These are phyloP conservation scores for Hygrophoropsis aurantiaca DNA, from an alignment of 768 basidiomycete genomes.

Conservation along the genomic window DNA sequence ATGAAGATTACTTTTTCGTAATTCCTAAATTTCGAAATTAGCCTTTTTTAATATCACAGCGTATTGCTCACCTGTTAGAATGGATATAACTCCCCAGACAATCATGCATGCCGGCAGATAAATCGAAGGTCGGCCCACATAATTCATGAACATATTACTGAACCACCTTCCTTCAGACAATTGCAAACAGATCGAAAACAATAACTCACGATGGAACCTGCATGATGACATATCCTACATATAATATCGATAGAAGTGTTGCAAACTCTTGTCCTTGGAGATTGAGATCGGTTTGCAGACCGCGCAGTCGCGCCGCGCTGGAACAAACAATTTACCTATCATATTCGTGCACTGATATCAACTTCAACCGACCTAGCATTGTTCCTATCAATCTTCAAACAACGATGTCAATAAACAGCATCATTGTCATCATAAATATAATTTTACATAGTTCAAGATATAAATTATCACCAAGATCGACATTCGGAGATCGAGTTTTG, in stretches of 20 bases:
- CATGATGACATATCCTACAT: conserved; percentile 70
- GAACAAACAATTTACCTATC: not conserved
- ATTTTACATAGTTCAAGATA: conserved; percentile 19
- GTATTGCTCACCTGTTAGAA: conserved; percentile 40
- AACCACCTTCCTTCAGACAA: not conserved
- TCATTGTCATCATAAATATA: not conserved
- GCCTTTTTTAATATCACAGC: conserved; percentile 5
- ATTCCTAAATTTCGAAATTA: conserved; percentile 26
- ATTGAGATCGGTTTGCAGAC: conserved; percentile 62
- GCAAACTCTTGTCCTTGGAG: conserved; percentile 59
- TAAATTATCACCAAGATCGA: conserved; percentile 20
- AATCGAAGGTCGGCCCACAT: conserved; percentile 61
- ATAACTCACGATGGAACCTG: conserved; percentile 64
- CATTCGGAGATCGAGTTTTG: conserved; percentile 13
- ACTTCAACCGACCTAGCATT: conserved; percentile 49
- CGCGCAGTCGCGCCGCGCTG: conserved; percentile 66
- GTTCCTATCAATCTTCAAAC: conserved; percentile 59
- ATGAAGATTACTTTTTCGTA: conserved; percentile 27
- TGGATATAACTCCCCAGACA: conserved; percentile 60
- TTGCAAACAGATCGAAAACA: not conserved
- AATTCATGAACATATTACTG: conserved; percentile 68
- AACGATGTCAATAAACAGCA: not conserved
- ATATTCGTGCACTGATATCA: not conserved
- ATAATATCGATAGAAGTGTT: conserved; percentile 61
- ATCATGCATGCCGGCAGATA: conserved; percentile 65